Conservation (phyloP, 1,139 yeast species). For the Suhomyces kunorum region DNA sequence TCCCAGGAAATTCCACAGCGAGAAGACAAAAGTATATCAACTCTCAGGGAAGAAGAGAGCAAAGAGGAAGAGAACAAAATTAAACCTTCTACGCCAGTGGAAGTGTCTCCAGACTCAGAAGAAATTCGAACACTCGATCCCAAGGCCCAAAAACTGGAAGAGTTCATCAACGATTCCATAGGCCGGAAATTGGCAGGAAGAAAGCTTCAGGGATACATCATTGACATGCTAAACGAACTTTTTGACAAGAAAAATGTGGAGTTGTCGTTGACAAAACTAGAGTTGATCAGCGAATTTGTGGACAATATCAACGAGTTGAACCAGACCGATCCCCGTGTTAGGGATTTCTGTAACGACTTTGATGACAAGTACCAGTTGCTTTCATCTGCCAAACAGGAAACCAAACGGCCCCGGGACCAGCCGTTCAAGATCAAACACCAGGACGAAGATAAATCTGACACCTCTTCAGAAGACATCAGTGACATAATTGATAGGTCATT, state of each 20-base stretch:
- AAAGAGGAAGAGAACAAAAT: background rate
- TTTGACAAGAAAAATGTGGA: constrained; percentile 14
- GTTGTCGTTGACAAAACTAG: constrained; percentile 6
- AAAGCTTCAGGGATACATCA: constrained; percentile 3
- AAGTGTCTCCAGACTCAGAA: background rate
- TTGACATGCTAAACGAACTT: constrained; percentile 11
- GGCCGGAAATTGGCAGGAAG: constrained; percentile 6
- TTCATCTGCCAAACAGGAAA: background rate
- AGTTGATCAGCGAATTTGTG: constrained; percentile 4
- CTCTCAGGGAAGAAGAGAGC: background rate
- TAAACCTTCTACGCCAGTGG: background rate
- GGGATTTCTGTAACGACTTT: constrained; percentile 6
- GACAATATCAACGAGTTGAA: constrained; percentile 3
- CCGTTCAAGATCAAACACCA: constrained; percentile 14
- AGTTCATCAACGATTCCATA: constrained; percentile 10
- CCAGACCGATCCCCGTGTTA: constrained; percentile 6
- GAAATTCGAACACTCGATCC: constrained; percentile 13
- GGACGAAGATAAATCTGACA: constrained; percentile 2
- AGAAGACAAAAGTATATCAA: too few relatives aligned
- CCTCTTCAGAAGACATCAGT: constrained; percentile 4
- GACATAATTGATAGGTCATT: constrained; percentile 4
- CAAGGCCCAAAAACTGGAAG: constrained; percentile 6
- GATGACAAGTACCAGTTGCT: constrained; percentile 3
- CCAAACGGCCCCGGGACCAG: constrained; percentile 14
- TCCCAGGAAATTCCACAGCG: background rate